Conservation (phyloP, 495 filamentous ascomycete genomes). For the Neurospora sp. region DNA sequence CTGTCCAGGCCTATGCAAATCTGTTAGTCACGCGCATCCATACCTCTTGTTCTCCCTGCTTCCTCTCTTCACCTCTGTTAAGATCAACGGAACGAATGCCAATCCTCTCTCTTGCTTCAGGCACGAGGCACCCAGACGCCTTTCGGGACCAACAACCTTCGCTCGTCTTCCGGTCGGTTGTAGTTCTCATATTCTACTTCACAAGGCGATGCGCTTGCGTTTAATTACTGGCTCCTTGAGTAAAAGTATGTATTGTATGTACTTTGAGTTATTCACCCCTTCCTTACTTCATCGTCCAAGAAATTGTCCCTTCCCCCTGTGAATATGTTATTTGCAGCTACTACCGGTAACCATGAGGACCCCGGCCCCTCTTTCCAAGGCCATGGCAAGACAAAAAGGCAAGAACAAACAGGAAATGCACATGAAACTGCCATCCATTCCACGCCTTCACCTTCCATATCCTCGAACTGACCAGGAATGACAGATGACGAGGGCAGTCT, state of each 20-base stretch:
- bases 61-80: background rate
- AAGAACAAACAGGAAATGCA: background rate
- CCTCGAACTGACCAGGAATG: background rate
- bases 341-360: background rate
- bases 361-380: background rate
- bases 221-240: background rate
- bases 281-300: background rate
- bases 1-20: background rate
- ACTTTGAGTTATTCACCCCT: background rate
- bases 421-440: background rate
- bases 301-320: background rate
- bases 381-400: background rate
- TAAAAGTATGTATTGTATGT: background rate
- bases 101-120: background rate
- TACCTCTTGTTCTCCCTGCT: background rate
- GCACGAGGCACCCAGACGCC: background rate
- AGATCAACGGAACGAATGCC: background rate
- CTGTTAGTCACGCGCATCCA: background rate
- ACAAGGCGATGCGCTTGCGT: background rate
- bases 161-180: background rate
- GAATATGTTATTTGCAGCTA: background rate
- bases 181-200: background rate
- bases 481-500: background rate
- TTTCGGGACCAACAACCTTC: background rate
- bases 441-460: background rate